These are phyloP conservation scores for Apophysomyces trapeziformis DNA, from an alignment of 371 early-diverging fungal genomes.

Conservation along the genomic window DNA sequence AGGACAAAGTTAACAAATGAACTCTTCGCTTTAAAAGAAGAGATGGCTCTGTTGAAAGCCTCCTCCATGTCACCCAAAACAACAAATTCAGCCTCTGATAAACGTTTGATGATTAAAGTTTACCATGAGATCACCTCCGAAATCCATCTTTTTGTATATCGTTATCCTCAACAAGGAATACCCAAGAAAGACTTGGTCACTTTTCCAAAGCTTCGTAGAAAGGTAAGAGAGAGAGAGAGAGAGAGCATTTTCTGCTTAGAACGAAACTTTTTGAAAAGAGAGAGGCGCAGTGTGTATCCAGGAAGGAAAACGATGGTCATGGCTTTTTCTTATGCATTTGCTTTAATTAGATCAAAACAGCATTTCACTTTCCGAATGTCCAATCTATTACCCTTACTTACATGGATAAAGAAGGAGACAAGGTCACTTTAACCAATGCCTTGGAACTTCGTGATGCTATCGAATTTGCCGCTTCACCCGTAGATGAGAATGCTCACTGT, in stretches of 20 bases:
- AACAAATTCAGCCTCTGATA: neutral
- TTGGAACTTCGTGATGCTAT: neutral
- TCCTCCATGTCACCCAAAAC: neutral
- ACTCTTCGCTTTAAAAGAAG: neutral
- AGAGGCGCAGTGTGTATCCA: neutral
- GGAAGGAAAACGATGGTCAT: neutral
- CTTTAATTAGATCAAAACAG: neutral
- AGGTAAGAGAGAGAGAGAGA: neutral
- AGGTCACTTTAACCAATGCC: neutral
- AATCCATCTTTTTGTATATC: neutral
- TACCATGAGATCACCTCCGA: neutral
- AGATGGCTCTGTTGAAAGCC: neutral
- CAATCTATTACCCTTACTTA: neutral
- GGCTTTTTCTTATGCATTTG: neutral
- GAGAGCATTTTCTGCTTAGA: too few species aligned
- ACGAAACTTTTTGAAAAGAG: neutral
- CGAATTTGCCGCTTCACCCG: neutral
- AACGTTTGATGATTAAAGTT: neutral
- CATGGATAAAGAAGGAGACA: neutral
- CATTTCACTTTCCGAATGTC: neutral
- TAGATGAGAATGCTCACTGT: neutral
- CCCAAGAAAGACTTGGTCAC: neutral
- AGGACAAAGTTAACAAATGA: neutral
- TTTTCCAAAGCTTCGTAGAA: conserved; percentile 1
- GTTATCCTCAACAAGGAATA: neutral